Base-by-base conservation (phyloP, 345 rosid genomes). In the Viola odorata region DNA sequence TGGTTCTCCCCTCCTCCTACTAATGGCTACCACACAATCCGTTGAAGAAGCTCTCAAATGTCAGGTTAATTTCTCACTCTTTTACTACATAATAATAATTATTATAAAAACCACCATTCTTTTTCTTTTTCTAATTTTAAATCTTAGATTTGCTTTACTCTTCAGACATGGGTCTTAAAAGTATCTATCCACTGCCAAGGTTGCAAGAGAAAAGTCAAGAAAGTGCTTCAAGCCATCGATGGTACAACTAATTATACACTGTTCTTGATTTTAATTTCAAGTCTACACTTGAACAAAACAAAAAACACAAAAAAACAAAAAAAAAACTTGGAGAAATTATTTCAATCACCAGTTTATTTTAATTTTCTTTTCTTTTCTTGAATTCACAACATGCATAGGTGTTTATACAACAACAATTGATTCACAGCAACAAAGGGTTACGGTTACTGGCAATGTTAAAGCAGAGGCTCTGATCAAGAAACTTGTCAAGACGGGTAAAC, bases 131-230 rank as follows among this genome's bases (percentile, higher is more conserved):
- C 14, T 55, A 13, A 36, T 15, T 6, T 17, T 16, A 7, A 41
- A 39, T 14, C 9, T 38, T 23, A 23, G 12, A 9, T 53, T 16
- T 1, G 4, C 10, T 40, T 39, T 42, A 10, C 4, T 53, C 53
- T 53, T 12, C 61, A 70, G 75, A 70, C 69, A 60, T 70, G 69
- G 65, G 60, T 64, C 38, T 37, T 70, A 39, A 70, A 60, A 47
- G 74, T 70, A 4, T 70, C 69, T 41, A 65, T 70, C 49, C 75
- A 64, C 69, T 70, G 69, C 69, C 69, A 60, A 70, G 75, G 75
- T 64, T 70, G 75, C 69, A 59, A 54, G 68, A 64, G 61, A 60
- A 59, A 65, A 51, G 69, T 70, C 56, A 53, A 60, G 69, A 70
- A 70, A 60, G 65, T 70, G 36, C 61, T 70, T 3, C 69, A 23